These are phyloP conservation scores for Rutstroemia sp. DNA, from an alignment of 2,329 filamentous ascomycete species.

Conservation along the genomic window DNA sequence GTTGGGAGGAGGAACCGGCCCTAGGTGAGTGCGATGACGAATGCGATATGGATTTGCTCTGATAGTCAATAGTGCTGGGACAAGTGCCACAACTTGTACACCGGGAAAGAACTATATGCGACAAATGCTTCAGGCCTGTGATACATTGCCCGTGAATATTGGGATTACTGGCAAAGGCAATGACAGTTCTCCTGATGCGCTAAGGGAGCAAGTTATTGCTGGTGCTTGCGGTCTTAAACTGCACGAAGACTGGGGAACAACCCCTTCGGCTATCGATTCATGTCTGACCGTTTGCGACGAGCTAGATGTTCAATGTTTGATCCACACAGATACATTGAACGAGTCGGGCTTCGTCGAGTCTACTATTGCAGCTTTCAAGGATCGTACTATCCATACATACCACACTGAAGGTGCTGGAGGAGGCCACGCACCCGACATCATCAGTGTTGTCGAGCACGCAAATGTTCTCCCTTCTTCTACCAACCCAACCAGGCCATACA, in stretches of 20 bases:
- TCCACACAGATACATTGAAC: constrained; percentile 94
- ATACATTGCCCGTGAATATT: constrained; percentile 74
- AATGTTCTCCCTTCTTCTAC: constrained; percentile 89
- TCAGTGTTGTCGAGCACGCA: constrained; percentile 78
- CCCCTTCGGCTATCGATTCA: constrained; percentile 83
- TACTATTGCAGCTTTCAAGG: constrained; percentile 77
- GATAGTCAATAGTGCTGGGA: constrained; percentile 56
- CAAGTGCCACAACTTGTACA: constrained; percentile 88
- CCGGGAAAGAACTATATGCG: constrained; percentile 76
- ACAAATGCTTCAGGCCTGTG: constrained; percentile 84
- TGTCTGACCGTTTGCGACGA: constrained; percentile 84
- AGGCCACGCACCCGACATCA: constrained; percentile 93
- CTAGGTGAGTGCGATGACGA: constrained; percentile 46
- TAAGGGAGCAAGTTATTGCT: constrained; percentile 74
- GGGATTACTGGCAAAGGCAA: constrained; percentile 94
- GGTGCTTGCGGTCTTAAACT: constrained; percentile 88
- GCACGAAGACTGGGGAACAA: constrained; percentile 93
- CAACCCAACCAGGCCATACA: constrained; percentile 87
- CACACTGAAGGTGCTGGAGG: constrained; percentile 94
- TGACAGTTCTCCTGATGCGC: constrained; percentile 61
- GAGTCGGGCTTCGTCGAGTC: constrained; percentile 96
- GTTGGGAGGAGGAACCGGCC: constrained; percentile 84
- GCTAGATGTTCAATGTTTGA: constrained; percentile 84
- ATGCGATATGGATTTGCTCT: constrained; percentile 3
- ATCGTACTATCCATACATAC: constrained; percentile 89